A percentile compares a stretch with the other conserved stretches of the same genome.
phyloP scores from a whole-genome alignment of 164 flowering plant genomes.

The Echeveria elegans region DNA sequence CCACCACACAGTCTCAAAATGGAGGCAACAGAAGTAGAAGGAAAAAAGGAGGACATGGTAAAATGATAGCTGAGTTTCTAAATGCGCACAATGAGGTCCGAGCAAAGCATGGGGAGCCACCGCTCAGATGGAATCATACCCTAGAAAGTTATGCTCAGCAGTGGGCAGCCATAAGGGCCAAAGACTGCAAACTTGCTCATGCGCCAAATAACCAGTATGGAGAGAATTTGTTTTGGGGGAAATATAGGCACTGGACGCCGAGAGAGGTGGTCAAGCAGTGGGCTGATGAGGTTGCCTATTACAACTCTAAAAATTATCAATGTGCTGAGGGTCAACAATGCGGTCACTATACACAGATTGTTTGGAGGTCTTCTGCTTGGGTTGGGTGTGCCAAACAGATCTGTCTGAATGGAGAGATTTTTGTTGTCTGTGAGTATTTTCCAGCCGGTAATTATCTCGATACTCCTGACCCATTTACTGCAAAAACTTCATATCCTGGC shows the following conservation, averaged over 20 bases:
- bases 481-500: conserved; percentile 7
- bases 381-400: conserved; percentile 35
- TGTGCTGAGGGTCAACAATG: conserved; percentile 31
- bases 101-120: conserved; percentile 5
- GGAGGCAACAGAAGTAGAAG: background rate
- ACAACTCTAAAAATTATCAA: background rate
- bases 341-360: conserved; percentile 52
- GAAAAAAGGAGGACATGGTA: background rate
- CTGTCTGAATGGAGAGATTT: conserved; percentile 19
- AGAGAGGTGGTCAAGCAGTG: conserved; percentile 25
- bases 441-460: conserved; percentile 28
- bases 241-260: conserved; percentile 17
- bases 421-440: conserved; percentile 25
- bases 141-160: conserved; percentile 25
- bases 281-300: conserved; percentile 21
- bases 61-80: conserved; percentile 16
- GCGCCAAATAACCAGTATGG: conserved; percentile 25
- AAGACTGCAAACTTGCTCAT: conserved; percentile 32
- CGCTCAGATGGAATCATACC: conserved; percentile 23
- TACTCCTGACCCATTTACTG: conserved; percentile 12
- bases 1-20: background rate
- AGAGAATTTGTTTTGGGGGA: conserved; percentile 45
- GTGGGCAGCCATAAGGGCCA: conserved; percentile 15
- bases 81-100: conserved; percentile 35
- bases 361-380: conserved; percentile 28